Conservation (phyloP, 768 basidiomycete genomes). For the Podaxis sp. region DNA sequence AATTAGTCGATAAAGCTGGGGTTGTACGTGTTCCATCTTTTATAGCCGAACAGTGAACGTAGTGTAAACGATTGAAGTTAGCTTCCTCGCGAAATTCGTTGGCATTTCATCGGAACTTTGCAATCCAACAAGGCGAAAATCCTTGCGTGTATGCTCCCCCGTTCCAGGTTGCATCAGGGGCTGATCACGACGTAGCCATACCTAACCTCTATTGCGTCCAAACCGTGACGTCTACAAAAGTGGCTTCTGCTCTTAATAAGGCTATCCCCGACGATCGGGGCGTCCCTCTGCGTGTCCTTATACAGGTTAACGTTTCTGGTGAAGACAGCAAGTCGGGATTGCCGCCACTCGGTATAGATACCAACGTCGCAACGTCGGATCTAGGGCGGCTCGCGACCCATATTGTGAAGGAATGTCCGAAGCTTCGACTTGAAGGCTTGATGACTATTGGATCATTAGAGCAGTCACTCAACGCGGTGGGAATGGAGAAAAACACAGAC, state of each 20-base stretch:
- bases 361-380: constrained; percentile 37
- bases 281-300: constrained; percentile 68
- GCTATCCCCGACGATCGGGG: constrained; percentile 53
- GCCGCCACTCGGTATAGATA: constrained; percentile 42
- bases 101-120: constrained; percentile 95
- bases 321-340: constrained; percentile 90
- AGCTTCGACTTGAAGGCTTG: constrained; percentile 73
- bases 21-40: constrained; percentile 39
- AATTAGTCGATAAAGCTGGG: constrained; percentile 81
- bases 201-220: constrained; percentile 87
- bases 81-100: constrained; percentile 86
- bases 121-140: constrained; percentile 92
- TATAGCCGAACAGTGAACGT: not conserved
- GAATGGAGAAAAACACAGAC: constrained; percentile 53
- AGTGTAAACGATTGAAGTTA: constrained; percentile 23
- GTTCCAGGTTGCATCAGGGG: not conserved
- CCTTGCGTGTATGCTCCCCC: constrained; percentile 60
- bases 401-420: constrained; percentile 69
- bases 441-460: constrained; percentile 95
- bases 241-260: constrained; percentile 76
- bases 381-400: constrained; percentile 64
- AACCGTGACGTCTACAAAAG: constrained; percentile 78
- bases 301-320: constrained; percentile 96
- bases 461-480: constrained; percentile 54
- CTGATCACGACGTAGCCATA: constrained; percentile 48